A percentile compares a stretch with the other conserved stretches of the same genome.
phyloP scores from a whole-genome alignment of 495 filamentous ascomycete species.

The Monascus purpureus region DNA sequence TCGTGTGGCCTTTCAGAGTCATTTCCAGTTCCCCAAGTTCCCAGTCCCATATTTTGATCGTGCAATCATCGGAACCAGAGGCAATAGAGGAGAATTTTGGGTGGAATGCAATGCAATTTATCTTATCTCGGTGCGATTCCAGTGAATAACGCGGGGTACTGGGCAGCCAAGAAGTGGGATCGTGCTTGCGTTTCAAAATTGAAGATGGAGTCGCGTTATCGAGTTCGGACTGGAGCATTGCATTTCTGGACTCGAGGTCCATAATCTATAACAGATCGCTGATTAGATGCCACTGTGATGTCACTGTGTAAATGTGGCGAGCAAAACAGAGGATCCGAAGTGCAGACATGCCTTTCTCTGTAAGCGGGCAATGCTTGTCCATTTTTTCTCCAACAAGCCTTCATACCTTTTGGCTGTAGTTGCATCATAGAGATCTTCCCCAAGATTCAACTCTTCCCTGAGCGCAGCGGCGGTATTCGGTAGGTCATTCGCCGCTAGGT shows the following conservation, averaged over 20 bases:
- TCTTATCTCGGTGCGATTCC: slow-evolving; percentile 65
- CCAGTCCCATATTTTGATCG: slow-evolving; percentile 98
- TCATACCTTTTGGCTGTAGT: slow-evolving; percentile 78
- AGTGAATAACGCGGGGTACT: slow-evolving; percentile 67
- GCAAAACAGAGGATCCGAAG: not conserved
- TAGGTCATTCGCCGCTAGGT: slow-evolving; percentile 56
- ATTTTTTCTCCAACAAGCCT: slow-evolving; percentile 84
- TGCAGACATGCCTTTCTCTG: slow-evolving; percentile 66
- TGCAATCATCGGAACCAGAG: slow-evolving; percentile 85
- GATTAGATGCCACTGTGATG: slow-evolving; percentile 5
- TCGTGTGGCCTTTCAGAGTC: slow-evolving; percentile 89
- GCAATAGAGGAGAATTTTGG: slow-evolving; percentile 85
- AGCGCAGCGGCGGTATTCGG: slow-evolving; percentile 49
- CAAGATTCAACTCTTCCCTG: slow-evolving; percentile 37
- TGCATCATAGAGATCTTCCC: slow-evolving; percentile 57
- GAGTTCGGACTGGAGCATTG: slow-evolving; percentile 63
- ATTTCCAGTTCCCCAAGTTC: slow-evolving; percentile 85
- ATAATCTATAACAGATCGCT: slow-evolving; percentile 52
- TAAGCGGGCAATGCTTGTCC: slow-evolving; percentile 80
- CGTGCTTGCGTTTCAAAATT: slow-evolving; percentile 62
- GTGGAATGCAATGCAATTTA: slow-evolving; percentile 90
- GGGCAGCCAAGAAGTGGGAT: slow-evolving; percentile 79
- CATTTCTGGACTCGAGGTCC: slow-evolving; percentile 69
- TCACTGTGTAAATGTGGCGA: slow-evolving; percentile 4
- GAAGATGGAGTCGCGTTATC: slow-evolving; percentile 78